Evolutionary conservation across 768 basidiomycete species (phyloP), one percentile per base, ranked within the genome.

Genomic region (Lyophyllum shimeji): DNA sequence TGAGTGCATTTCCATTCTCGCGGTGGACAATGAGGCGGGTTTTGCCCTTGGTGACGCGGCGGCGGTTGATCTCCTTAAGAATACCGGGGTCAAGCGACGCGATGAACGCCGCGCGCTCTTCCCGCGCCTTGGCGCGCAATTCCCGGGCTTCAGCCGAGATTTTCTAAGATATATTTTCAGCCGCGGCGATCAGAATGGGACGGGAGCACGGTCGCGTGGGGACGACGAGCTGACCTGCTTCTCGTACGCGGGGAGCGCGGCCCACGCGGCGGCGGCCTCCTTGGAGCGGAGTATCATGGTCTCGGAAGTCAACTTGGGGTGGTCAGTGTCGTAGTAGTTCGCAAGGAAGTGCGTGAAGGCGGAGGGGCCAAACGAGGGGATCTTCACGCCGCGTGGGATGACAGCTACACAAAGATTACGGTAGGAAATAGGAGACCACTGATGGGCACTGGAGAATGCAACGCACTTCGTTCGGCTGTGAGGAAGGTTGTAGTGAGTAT

Each of bases 161-260:
- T 63, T 27, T 72, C 67, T 42, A n/a, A n/a, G n/a, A n/a, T n/a
- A n/a, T n/a, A n/a, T n/a, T n/a, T n/a, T n/a, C n/a, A n/a, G n/a
- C n/a, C n/a, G n/a, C n/a, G n/a, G n/a, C n/a, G n/a, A n/a, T n/a
- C n/a, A n/a, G n/a, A n/a, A n/a, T n/a, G n/a, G n/a, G n/a, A n/a
- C n/a, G n/a, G n/a, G n/a, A n/a, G n/a, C n/a, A n/a, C n/a, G n/a
- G n/a, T n/a, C n/a, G n/a, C n/a, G n/a, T n/a, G n/a, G n/a, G n/a
- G n/a, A n/a, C n/a, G n/a, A n/a, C n/a, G n/a, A n/a, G n/a, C 66
- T 21, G 31, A 75, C 77, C 60, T 76, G 62, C 50, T 70, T 78
- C 54, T 78, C 71, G 3, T 52, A 60, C 11, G 60, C 62, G 4
- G 74, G 56, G n/a, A 76, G 56, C 3, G 46, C 56, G 0, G 46